Evolutionary conservation across 306 rosid genomes (phyloP), one percentile per base, ranked within the genome.

Genomic region (Cotoneaster glaucophyllus): DNA sequence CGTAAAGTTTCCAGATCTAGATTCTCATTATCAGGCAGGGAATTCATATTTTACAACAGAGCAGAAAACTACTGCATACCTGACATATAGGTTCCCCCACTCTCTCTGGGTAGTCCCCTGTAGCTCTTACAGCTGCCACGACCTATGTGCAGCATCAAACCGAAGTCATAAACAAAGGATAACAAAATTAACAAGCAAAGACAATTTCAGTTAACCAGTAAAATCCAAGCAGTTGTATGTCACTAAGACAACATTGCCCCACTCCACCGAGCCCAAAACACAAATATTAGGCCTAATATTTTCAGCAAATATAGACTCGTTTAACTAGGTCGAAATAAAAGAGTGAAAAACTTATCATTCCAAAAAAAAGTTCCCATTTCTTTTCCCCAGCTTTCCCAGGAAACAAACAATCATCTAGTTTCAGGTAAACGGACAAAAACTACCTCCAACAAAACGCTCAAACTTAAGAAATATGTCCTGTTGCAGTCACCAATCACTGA

Each of bases 51-150:
- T 52, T 22, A 45, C 11, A 32, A 29, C 4, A 50, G 24, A n/a
- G 53, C 67, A 74, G 14, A 45, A 50, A 41, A 73, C 48, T 39
- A 63, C 59, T 11, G 24, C 24, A 81, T 71, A 91, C 97, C 94
- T 91, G 92, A 87, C 98, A 93, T 5, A 87, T 82, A 81, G 96
- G 96, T 77, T 90, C 98, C 58, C 96, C 93, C 22, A 69, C 83
- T 64, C 98, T 83, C 78, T 93, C 96, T 13, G 98, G 98, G 85
- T 93, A 93, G n/a, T 93, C 98, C 84, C 95, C 98, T 29, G 96
- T 90, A 73, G 89, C 96, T 85, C 95, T 90, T n/a, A 93, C 95
- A 13, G 93, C 91, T 8, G 92, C 95, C 67, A 79, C 93, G 80
- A 93, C 98, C 98, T 93, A 74, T 34, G 71, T 64, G 39, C 6